Conservation (phyloP, 169 alveolate genomes). For the Eimeria necatrix region DNA sequence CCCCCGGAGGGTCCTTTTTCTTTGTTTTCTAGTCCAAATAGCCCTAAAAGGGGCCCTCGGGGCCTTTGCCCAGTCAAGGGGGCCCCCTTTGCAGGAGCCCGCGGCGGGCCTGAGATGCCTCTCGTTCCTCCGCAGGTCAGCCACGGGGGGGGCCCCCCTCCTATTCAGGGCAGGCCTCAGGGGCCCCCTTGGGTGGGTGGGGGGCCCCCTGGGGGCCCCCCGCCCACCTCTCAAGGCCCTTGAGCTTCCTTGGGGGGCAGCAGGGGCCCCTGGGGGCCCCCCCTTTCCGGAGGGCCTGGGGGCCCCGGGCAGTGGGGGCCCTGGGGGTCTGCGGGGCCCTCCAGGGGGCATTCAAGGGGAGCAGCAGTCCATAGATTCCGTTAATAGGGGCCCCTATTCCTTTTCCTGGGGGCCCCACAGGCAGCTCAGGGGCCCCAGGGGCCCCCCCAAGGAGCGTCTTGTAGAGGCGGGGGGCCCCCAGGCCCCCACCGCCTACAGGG, state of each 20-base stretch:
- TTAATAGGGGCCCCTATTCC: not conserved
- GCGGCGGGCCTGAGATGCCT: not conserved
- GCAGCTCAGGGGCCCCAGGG: not conserved
- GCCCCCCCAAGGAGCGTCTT: not conserved
- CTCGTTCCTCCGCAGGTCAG: not conserved
- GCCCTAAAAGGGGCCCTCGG: no score
- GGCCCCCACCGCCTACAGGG: not conserved
- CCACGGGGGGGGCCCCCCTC: not conserved
- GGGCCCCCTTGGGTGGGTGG: not conserved
- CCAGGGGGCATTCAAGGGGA: not conserved
- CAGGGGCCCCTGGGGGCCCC: not conserved
- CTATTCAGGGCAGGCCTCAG: not conserved
- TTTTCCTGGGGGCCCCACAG: not conserved
- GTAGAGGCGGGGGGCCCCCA: not conserved
- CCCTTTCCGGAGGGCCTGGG: no score
- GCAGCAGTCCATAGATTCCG: not conserved
- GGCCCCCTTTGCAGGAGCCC: no score
- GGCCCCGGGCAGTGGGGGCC: not conserved
- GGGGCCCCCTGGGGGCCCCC: not conserved
- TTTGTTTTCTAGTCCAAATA: no score
- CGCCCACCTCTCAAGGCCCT: not conserved
- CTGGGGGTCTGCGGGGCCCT: not conserved
- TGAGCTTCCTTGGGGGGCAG: not conserved
- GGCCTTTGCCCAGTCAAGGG: no score
- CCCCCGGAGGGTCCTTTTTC: no score